phyloP scores from a whole-genome alignment of 345 rosid genomes.

The Populus pruinosa region DNA sequence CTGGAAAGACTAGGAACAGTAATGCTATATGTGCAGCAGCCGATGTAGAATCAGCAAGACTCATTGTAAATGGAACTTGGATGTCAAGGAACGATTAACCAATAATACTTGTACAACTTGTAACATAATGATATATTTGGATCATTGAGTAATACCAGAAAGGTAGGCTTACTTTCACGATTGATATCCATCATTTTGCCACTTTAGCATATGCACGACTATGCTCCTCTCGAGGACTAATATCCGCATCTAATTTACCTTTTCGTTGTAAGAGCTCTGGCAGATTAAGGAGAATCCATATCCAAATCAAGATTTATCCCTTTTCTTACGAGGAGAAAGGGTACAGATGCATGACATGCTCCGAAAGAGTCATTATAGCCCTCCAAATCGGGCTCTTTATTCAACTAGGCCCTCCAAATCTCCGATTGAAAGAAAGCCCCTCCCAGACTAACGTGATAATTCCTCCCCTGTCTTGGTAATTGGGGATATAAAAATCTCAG shows the following conservation, averaged over 20 bases:
- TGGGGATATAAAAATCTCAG: neutral
- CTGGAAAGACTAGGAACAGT: neutral
- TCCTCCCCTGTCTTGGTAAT: neutral
- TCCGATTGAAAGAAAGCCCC: neutral
- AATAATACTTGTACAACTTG: neutral
- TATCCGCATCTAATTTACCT: no score
- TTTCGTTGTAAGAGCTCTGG: no score
- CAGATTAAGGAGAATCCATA: no score
- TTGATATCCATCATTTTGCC: neutral
- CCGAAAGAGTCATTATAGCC: neutral
- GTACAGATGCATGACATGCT: no score
- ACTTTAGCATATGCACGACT: neutral
- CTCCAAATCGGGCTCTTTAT: neutral
- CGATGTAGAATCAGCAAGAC: neutral
- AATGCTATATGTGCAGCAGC: neutral
- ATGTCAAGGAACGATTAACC: neutral
- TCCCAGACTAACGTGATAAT: no score
- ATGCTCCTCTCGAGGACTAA: neutral
- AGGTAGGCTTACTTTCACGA: neutral
- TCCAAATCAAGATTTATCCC: no score
- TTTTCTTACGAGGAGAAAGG: no score
- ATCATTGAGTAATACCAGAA: neutral
- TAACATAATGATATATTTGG: neutral
- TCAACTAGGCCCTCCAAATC: neutral
- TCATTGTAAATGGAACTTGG: neutral